A percentile compares a stretch with the other conserved stretches of the same genome.
phyloP scores from a whole-genome alignment of 768 basidiomycete genomes.

The Tylopilus rubrobrunneus region DNA sequence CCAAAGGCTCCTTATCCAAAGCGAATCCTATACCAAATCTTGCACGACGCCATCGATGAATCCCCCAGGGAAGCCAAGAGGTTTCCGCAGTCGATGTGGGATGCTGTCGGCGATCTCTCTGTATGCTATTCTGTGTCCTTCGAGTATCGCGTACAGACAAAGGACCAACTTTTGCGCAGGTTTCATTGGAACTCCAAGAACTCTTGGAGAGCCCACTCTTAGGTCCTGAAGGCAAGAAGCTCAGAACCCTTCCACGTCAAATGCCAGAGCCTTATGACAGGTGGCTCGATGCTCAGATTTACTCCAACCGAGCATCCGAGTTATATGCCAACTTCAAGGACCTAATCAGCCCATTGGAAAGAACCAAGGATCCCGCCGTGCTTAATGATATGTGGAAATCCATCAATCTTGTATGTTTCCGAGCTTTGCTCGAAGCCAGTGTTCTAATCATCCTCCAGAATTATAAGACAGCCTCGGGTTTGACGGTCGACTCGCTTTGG shows the following conservation, averaged over 20 bases:
- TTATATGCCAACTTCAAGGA: constrained; percentile 50
- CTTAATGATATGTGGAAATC: constrained; percentile 63
- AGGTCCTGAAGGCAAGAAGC: constrained; percentile 49
- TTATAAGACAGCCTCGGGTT: constrained; percentile 49
- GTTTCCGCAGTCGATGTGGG: constrained; percentile 77
- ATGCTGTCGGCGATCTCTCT: constrained; percentile 78
- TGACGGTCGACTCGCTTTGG: constrained; percentile 64
- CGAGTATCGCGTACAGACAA: background rate
- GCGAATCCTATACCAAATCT: constrained; percentile 58
- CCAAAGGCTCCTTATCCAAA: constrained; percentile 67
- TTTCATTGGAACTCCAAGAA: constrained; percentile 61
- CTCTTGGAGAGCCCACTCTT: constrained; percentile 61
- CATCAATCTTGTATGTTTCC: constrained; percentile 51
- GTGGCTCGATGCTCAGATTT: constrained; percentile 68
- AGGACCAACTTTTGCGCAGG: constrained; percentile 34
- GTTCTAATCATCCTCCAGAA: constrained; percentile 43
- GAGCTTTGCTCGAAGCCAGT: background rate
- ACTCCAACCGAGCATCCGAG: constrained; percentile 55
- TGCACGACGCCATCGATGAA: constrained; percentile 71
- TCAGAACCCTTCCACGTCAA: constrained; percentile 45
- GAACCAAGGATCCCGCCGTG: constrained; percentile 43
- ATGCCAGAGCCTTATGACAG: constrained; percentile 59
- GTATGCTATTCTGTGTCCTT: constrained; percentile 53
- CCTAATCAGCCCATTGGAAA: constrained; percentile 55
- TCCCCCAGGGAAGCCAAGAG: constrained; percentile 68